Percentiles rank a stretch among this genome's conserved stretches.
These are phyloP conservation scores for Chondrostereum purpureum DNA, from an alignment of 1,284 basidiomycete genomes.

Conservation along the genomic window DNA sequence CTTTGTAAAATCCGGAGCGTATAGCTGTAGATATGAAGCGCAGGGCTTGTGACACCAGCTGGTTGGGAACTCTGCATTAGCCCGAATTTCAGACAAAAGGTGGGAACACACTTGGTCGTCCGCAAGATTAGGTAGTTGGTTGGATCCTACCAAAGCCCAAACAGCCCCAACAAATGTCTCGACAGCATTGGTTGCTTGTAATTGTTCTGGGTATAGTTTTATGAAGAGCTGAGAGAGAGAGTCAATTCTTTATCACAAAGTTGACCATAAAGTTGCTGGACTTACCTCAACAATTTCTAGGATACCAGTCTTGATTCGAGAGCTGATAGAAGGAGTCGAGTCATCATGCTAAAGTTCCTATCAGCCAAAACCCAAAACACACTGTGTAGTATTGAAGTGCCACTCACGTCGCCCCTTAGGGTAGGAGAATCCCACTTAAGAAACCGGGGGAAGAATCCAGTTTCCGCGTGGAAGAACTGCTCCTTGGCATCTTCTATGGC, in stretches of 20 bases:
- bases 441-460: conserved; percentile 74
- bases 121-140: conserved; percentile 60
- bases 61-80: conserved; percentile 9
- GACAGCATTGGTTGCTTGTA: conserved; percentile 64
- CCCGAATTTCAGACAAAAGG: background rate
- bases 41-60: conserved; percentile 92
- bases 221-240: conserved; percentile 65
- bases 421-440: conserved; percentile 73
- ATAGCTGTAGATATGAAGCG: conserved; percentile 92
- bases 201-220: conserved; percentile 86
- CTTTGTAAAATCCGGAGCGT: conserved; percentile 74
- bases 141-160: conserved; percentile 82
- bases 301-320: conserved; percentile 84
- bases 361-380: too few species aligned
- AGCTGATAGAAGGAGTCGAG: conserved; percentile 71
- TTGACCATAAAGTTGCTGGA: too few species aligned
- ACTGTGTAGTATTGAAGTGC: too few species aligned
- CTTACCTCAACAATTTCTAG: conserved; percentile 83
- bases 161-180: conserved; percentile 85
- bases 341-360: conserved; percentile 65
- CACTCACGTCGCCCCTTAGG: conserved; percentile 65
- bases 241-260: background rate
- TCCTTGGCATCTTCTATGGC: conserved; percentile 87
- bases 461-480: conserved; percentile 68
- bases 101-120: conserved; percentile 70